phyloP scores from a whole-genome alignment of 2,329 filamentous ascomycete species.

The Talaromyces funiculosus region DNA sequence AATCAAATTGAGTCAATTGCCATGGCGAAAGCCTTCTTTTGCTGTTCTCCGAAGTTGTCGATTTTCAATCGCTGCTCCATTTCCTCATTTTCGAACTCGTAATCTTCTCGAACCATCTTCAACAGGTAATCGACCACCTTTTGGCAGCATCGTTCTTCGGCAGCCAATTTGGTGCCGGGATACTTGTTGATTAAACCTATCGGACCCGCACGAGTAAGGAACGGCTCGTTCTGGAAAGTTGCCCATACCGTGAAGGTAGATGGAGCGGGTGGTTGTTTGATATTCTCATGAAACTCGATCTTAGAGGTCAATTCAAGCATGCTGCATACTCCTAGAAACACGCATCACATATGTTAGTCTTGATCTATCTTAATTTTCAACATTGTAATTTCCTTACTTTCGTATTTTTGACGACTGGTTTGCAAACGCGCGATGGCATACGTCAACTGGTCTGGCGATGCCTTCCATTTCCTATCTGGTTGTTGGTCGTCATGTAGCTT shows the following conservation, averaged over 20 bases:
- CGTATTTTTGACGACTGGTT: constrained; percentile 15
- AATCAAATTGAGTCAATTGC: not conserved
- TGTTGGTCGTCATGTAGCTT: constrained; percentile 7
- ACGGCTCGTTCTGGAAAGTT: constrained; percentile 24
- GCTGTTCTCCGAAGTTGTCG: not conserved
- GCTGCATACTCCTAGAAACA: constrained; percentile 19
- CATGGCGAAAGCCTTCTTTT: not conserved
- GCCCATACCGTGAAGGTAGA: constrained; percentile 14
- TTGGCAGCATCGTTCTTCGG: constrained; percentile 21
- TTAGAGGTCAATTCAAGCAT: constrained; percentile 18
- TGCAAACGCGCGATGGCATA: constrained; percentile 10
- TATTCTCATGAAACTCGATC: not conserved
- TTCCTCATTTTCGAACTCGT: constrained; percentile 8
- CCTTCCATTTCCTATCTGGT: constrained; percentile 17
- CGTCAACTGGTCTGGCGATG: constrained; percentile 16
- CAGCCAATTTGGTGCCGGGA: constrained; percentile 9
- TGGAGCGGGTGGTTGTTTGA: not conserved
- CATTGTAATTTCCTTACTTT: constrained; percentile 18
- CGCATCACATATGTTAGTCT: not conserved
- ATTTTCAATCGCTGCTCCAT: constrained; percentile 10
- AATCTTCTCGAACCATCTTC: constrained; percentile 25
- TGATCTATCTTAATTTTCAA: no score
- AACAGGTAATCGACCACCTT: constrained; percentile 26
- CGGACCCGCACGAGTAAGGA: constrained; percentile 25
- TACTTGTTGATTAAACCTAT: constrained; percentile 19